These are phyloP conservation scores for Berberis thunbergii DNA, from an alignment of 164 flowering plant genomes.

Conservation along the genomic window DNA sequence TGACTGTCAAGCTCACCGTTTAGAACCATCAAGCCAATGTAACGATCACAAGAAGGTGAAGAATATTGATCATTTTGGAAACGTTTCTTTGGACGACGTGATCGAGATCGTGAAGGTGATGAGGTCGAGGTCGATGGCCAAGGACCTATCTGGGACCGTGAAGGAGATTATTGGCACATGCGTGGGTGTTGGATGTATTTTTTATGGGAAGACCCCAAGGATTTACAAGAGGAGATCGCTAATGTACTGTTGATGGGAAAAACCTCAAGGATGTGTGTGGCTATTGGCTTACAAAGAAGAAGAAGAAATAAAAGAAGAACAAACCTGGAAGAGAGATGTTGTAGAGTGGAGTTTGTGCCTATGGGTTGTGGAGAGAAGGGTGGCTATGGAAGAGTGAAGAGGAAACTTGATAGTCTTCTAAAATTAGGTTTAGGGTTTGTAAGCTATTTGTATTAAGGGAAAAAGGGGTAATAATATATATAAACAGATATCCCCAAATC, in stretches of 20 bases:
- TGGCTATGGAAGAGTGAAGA: no score
- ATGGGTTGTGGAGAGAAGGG: no score
- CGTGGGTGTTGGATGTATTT: conserved; percentile 78
- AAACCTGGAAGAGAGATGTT: no score
- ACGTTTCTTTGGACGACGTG: conserved; percentile 65
- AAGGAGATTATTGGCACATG: conserved; percentile 85
- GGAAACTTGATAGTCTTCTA: no score
- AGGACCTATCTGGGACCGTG: conserved; percentile 56
- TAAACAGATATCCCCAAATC: no score
- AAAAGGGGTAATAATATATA: no score
- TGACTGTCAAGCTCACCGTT: conserved; percentile 70
- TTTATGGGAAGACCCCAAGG: conserved; percentile 73
- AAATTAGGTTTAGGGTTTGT: no score
- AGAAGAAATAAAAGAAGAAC: no score
- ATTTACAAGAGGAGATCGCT: conserved; percentile 63
- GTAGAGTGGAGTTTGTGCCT: no score
- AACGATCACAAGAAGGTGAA: conserved; percentile 65
- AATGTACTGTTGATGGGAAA: conserved; percentile 59
- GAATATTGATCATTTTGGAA: conserved; percentile 65
- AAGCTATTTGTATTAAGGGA: no score
- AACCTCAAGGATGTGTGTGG: conserved; percentile 8
- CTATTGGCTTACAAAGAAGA: neutral
- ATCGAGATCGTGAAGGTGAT: conserved; percentile 66
- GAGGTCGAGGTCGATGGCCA: conserved; percentile 69
- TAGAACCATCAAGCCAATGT: conserved; percentile 77